Percentiles rank a stretch among this genome's conserved stretches.
Conservation (phyloP, 768 basidiomycete species). For the Lactarius tabidus region DNA sequence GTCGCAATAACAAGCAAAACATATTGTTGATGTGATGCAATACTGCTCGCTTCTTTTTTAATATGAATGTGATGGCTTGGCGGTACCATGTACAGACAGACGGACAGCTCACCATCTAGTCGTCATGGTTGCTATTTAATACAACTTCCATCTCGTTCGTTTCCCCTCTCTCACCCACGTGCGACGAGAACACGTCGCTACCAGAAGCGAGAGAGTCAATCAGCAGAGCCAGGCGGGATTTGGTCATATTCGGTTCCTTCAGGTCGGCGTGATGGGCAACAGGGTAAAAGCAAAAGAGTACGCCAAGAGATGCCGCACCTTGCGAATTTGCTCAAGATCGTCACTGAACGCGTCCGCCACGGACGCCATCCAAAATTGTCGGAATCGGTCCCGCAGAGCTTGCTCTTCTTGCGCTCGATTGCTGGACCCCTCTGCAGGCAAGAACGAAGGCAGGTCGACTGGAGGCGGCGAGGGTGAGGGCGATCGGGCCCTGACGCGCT, state of each 20-base stretch:
- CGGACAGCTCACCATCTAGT: conserved; percentile 1
- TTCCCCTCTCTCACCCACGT: conserved; percentile 29
- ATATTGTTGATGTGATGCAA: neutral
- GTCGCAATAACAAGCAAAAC: neutral
- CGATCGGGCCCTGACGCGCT: conserved; percentile 23
- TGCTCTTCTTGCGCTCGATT: conserved; percentile 44
- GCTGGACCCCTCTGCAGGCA: conserved; percentile 35
- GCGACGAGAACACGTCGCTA: conserved; percentile 58
- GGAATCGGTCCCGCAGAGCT: conserved; percentile 60
- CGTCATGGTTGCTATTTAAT: conserved; percentile 35
- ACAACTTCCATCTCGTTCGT: conserved; percentile 77
- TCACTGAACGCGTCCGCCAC: conserved; percentile 79
- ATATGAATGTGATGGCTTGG: neutral
- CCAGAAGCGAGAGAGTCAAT: conserved; percentile 82
- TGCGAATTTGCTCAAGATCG: conserved; percentile 79
- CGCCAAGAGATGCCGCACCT: conserved; percentile 43
- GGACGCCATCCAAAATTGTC: conserved; percentile 84
- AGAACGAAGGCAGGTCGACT: conserved; percentile 51
- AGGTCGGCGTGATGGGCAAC: neutral
- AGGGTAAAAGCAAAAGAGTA: neutral
- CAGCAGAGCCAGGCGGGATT: conserved; percentile 63
- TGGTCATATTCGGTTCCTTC: conserved; percentile 64
- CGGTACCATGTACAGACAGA: neutral
- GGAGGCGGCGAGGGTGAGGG: conserved; percentile 36
- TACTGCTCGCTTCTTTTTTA: neutral